Evolutionary conservation across 805 yeast genomes (phyloP).

Genomic region (Wickerhamia fluorescens): DNA sequence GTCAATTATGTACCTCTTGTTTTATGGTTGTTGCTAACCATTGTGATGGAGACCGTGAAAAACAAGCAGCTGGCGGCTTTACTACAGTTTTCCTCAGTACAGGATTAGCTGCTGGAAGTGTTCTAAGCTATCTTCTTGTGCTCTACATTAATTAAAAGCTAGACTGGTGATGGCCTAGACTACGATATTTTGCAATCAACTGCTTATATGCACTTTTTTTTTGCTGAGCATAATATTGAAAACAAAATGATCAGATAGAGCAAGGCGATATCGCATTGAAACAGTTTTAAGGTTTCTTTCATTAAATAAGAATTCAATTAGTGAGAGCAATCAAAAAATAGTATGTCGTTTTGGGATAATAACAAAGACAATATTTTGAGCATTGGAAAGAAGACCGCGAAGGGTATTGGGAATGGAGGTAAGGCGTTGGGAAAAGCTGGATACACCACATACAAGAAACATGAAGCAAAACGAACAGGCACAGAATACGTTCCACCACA

Average conservation of each 20-base stretch:
- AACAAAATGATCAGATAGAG: too few relatives aligned
- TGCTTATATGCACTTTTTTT: too few relatives aligned
- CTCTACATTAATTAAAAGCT: neutral
- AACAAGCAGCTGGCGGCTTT: slow-evolving; percentile 92
- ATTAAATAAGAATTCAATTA: too few relatives aligned
- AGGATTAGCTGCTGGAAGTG: slow-evolving; percentile 76
- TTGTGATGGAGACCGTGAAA: slow-evolving; percentile 56
- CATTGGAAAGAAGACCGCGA: slow-evolving; percentile 42
- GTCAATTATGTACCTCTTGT: slow-evolving; percentile 73
- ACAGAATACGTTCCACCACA: slow-evolving; percentile 6
- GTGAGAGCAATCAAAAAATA: too few relatives aligned
- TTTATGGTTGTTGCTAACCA: slow-evolving; percentile 68
- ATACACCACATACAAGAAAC: slow-evolving; percentile 41
- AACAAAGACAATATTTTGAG: slow-evolving; percentile 46
- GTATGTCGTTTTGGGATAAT: slow-evolving; percentile 40
- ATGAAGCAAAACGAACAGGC: slow-evolving; percentile 22
- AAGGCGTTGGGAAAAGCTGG: slow-evolving; percentile 46
- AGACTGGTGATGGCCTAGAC: too few relatives aligned
- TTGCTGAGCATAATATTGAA: too few relatives aligned
- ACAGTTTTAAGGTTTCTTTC: too few relatives aligned
- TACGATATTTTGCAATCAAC: too few relatives aligned
- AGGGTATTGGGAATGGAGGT: slow-evolving; percentile 47
- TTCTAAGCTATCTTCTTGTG: slow-evolving; percentile 65
- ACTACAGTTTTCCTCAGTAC: slow-evolving; percentile 71
- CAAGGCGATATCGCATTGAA: too few relatives aligned